Conservation (phyloP, 1,284 basidiomycete species). For the Flammula alnicola region DNA sequence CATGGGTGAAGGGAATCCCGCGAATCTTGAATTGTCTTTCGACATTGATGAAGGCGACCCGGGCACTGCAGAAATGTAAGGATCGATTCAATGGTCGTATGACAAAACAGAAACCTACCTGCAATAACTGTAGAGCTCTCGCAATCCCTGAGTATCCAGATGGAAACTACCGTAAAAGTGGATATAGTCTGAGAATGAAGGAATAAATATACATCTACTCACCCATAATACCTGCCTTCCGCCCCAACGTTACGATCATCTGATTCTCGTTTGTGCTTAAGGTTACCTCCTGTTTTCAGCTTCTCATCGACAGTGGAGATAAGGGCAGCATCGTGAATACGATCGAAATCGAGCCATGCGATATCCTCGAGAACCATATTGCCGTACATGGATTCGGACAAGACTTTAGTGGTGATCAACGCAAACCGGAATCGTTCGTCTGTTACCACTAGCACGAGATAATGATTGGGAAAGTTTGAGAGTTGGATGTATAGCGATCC, state of each 20-base stretch:
- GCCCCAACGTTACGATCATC: slow-evolving; percentile 24
- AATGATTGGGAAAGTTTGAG: slow-evolving; percentile 69
- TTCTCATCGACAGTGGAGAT: slow-evolving; percentile 14
- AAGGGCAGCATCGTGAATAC: slow-evolving; percentile 47
- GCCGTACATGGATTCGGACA: slow-evolving; percentile 55
- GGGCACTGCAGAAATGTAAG: slow-evolving; percentile 57
- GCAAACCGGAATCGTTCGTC: slow-evolving; percentile 79
- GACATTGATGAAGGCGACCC: slow-evolving; percentile 88
- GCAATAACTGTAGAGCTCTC: slow-evolving; percentile 81
- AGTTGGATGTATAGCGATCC: slow-evolving; percentile 73
- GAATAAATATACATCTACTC: slow-evolving; percentile 14
- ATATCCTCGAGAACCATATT: slow-evolving; percentile 74
- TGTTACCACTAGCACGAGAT: slow-evolving; percentile 78
- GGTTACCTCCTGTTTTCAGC: no score
- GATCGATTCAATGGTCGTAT: no score
- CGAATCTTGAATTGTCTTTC: slow-evolving; percentile 87
- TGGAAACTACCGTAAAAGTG: slow-evolving; percentile 44
- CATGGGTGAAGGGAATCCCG: slow-evolving; percentile 77
- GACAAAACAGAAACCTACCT: slow-evolving; percentile 50
- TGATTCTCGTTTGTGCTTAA: slow-evolving; percentile 46
- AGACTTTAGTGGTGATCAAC: slow-evolving; percentile 63
- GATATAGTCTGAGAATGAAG: slow-evolving; percentile 28
- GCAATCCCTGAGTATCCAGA: slow-evolving; percentile 68
- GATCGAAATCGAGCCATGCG: slow-evolving; percentile 73
- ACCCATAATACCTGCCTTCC: slow-evolving; percentile 29